Percentiles rank a stretch among this genome's conserved stretches.
Conservation (phyloP, 768 basidiomycete species). For the Baorangia bicolor region DNA sequence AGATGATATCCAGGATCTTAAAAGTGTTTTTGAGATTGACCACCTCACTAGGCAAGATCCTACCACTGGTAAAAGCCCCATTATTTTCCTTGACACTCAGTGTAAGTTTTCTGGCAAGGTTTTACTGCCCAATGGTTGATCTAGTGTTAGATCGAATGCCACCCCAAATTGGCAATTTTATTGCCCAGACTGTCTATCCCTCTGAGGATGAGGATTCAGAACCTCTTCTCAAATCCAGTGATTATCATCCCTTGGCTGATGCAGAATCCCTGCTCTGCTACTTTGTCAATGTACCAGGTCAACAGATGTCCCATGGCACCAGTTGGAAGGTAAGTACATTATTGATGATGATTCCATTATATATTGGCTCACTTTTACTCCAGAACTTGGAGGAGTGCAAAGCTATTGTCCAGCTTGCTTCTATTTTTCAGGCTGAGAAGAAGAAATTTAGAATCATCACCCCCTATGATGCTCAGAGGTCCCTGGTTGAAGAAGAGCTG, state of each 20-base stretch:
- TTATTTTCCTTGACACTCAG: slow-evolving; percentile 67
- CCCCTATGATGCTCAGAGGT: slow-evolving; percentile 77
- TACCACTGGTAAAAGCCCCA: slow-evolving; percentile 25
- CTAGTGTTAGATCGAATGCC: slow-evolving; percentile 73
- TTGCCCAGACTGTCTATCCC: slow-evolving; percentile 68
- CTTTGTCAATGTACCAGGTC: slow-evolving; percentile 58
- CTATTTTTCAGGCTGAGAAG: slow-evolving; percentile 48
- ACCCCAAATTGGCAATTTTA: slow-evolving; percentile 70
- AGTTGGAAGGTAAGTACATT: slow-evolving; percentile 39
- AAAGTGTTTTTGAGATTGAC: slow-evolving; percentile 76
- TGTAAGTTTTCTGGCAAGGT: slow-evolving; percentile 45
- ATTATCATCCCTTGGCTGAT: slow-evolving; percentile 47
- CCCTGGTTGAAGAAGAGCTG: slow-evolving; percentile 54
- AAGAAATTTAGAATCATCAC: slow-evolving; percentile 68
- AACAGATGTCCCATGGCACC: slow-evolving; percentile 35
- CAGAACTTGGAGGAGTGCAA: slow-evolving; percentile 64
- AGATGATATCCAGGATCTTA: slow-evolving; percentile 59
- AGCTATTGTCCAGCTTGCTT: slow-evolving; percentile 56
- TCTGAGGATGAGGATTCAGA: slow-evolving; percentile 32
- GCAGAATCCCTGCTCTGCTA: slow-evolving; percentile 47
- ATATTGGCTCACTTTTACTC: not conserved
- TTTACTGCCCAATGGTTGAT: slow-evolving; percentile 1
- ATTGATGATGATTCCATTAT: not conserved
- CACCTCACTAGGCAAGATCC: slow-evolving; percentile 45
- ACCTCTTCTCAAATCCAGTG: slow-evolving; percentile 47